Evolutionary conservation across 257 asterid species (phyloP).

Genomic region (Solanum pimpinellifolium): DNA sequence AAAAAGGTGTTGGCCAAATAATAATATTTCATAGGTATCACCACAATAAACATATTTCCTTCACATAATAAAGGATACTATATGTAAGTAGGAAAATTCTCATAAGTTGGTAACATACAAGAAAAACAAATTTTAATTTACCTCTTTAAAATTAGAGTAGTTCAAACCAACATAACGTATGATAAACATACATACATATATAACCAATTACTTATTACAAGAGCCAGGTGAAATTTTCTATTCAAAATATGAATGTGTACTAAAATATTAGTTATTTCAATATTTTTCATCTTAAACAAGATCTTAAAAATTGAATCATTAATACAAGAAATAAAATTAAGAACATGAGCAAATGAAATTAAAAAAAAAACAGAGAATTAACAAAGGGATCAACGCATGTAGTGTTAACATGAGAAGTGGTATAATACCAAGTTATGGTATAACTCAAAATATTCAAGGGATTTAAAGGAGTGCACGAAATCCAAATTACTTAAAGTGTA

Average conservation of each 20-base stretch:
- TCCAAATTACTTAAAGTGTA: background rate
- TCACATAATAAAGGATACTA: background rate
- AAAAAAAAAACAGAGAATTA: no score
- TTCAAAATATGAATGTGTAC: no score
- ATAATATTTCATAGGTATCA: background rate
- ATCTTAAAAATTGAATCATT: no score
- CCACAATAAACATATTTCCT: background rate
- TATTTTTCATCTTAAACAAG: no score
- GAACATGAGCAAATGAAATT: no score
- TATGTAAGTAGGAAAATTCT: background rate
- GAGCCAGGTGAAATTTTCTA: background rate
- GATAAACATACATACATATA: background rate
- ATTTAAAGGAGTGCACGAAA: background rate
- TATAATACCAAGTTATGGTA: background rate
- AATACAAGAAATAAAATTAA: no score
- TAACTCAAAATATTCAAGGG: no score
- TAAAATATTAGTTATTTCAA: no score
- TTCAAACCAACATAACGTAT: background rate
- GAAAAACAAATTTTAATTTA: background rate
- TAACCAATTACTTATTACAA: background rate
- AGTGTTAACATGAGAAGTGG: background rate
- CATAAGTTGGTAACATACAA: background rate
- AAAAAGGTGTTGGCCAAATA: background rate
- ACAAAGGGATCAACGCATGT: background rate
- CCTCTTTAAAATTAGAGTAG: background rate